Evolutionary conservation across 2,329 filamentous ascomycete species (phyloP).

Genomic region (Aspergillus novoparasiticus): DNA sequence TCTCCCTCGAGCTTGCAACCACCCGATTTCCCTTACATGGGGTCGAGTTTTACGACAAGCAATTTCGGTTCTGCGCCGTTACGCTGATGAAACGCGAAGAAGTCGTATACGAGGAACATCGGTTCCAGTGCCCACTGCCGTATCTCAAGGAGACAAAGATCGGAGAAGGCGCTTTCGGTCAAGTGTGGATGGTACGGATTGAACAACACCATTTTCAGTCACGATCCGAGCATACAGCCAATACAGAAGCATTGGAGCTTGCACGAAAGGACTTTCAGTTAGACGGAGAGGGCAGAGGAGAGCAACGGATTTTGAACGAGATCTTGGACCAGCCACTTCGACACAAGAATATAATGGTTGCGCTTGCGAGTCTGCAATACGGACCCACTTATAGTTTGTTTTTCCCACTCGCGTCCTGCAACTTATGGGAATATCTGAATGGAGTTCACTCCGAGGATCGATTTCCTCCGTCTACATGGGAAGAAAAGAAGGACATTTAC

Average conservation of each 20-base stretch:
- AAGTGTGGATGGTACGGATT: constrained; percentile 32
- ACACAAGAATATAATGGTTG: constrained; percentile 42
- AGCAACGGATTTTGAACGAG: constrained; percentile 38
- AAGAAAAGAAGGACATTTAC: constrained; percentile 29
- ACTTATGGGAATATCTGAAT: constrained; percentile 42
- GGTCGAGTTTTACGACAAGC: constrained; percentile 33
- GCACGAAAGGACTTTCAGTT: constrained; percentile 44
- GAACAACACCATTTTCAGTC: constrained; percentile 39
- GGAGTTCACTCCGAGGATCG: constrained; percentile 12
- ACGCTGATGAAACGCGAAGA: constrained; percentile 32
- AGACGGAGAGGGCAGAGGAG: constrained; percentile 19
- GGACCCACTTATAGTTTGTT: constrained; percentile 43
- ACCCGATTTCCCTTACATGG: constrained; percentile 18
- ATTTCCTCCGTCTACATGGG: constrained; percentile 14
- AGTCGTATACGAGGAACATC: constrained; percentile 24
- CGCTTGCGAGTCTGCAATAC: constrained; percentile 39
- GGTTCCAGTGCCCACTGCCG: constrained; percentile 29
- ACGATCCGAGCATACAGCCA: constrained; percentile 14
- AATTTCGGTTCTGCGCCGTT: constrained; percentile 38
- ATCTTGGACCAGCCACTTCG: constrained; percentile 36
- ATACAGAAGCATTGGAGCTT: constrained; percentile 19
- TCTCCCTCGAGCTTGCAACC: constrained; percentile 4
- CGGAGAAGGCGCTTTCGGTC: constrained; percentile 37
- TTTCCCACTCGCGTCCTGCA: constrained; percentile 43
- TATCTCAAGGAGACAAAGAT: constrained; percentile 37